Base-by-base conservation (phyloP, 2,329 filamentous ascomycete species). In the Penicillium capsulatum region DNA sequence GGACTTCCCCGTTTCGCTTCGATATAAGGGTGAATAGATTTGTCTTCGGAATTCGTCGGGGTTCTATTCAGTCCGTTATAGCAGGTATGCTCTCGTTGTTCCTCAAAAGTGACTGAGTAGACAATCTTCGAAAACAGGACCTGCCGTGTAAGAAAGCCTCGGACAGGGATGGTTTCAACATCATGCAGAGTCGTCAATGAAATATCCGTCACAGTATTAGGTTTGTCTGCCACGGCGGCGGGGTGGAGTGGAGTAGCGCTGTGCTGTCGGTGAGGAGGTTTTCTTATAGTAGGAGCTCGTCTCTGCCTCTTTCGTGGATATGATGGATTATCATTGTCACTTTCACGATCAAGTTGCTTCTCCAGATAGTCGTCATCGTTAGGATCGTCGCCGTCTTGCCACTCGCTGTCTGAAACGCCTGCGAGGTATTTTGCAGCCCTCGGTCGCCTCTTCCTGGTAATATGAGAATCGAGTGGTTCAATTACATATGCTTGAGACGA, bases 31-130 rank as follows among this genome's bases (percentile, higher is more conserved):
- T 43, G 15, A 36, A 24, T 24, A 5, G 13, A 28, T 36, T 20
- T 30, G 29, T n/a, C 13, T 22, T 36, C 34, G 28, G 15, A 20
- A 36, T 22, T 16, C 28, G 34, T 11, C 20, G 24, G 22, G 28
- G 11, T 36, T 17, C 11, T 16, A 19, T 15, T 13, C n/a, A 22
- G 33, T 17, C 26, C 17, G 14, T 35, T 24, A 14, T 27, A 10
- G 27, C 8, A 45, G 38, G 42, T 37, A 37, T 41, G 13, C 34
- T 45, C 42, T 38, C 2, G 8, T 22, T 34, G 10, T 26, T 41
- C 42, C 37, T 41, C 20, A 45, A 45, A 41, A 27, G 38, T 41
- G 36, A 44, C 38, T 35, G 16, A 44, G 36, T 44, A 44, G 7
- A 38, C 31, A 10, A 44, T 34, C 38, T 29, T 44, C 36, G 10